These are phyloP conservation scores for Podaxis rugospora DNA, from an alignment of 768 basidiomycete species.

Conservation along the genomic window DNA sequence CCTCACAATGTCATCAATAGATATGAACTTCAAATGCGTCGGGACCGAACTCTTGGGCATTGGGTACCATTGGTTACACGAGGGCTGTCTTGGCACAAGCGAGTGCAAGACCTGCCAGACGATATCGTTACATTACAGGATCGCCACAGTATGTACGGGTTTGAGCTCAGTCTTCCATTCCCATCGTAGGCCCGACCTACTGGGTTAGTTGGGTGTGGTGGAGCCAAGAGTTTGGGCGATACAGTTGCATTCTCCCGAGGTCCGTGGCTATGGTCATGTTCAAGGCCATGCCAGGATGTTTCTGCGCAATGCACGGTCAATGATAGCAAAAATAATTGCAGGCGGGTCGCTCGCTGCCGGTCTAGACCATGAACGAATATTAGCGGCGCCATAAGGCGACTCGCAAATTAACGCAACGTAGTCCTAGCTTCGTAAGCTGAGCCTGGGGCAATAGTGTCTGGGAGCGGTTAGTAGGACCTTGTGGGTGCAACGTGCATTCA, in stretches of 20 bases:
- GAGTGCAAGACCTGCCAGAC: too few species aligned
- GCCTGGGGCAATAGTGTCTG: neutral
- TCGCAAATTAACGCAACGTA: neutral
- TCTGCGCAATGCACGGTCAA: neutral
- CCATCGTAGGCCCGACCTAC: neutral
- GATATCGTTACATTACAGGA: neutral
- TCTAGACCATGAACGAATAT: neutral
- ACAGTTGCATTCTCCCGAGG: neutral
- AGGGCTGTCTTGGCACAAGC: too few species aligned
- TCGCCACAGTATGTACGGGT: neutral
- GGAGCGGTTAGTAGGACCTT: neutral
- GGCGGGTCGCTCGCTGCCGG: neutral
- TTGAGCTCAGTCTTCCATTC: neutral
- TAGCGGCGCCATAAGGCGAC: neutral
- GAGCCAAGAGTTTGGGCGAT: neutral
- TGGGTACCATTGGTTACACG: too few species aligned
- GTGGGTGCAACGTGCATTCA: slow-evolving; percentile 3
- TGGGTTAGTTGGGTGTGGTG: too few species aligned
- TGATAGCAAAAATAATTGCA: neutral
- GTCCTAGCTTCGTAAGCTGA: neutral
- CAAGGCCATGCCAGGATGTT: neutral
- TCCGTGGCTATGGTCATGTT: neutral
- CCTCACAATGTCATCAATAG: neutral
- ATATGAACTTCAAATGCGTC: neutral
- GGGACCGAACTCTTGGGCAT: neutral